phyloP scores from a whole-genome alignment of 2,329 filamentous ascomycete species.

The Neofusicoccum kwambonambiense region DNA sequence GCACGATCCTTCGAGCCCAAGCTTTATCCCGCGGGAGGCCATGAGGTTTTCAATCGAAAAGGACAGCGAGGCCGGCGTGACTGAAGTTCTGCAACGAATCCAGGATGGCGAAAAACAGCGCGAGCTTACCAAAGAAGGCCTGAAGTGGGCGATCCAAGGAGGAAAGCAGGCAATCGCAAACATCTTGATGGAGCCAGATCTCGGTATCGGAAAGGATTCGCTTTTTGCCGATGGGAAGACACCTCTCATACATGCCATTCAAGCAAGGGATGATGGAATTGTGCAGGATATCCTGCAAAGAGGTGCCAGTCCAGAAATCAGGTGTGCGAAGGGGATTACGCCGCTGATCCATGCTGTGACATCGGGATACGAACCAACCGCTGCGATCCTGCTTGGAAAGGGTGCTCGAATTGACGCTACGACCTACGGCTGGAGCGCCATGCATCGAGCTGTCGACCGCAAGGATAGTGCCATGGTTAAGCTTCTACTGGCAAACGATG shows the following conservation, averaged over 20 bases:
- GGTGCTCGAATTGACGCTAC: constrained; percentile 4
- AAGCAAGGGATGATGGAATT: constrained; percentile 8
- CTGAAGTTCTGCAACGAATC: background rate
- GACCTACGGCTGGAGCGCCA: background rate
- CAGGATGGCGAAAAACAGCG: constrained; percentile 2
- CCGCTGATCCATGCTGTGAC: constrained; percentile 9
- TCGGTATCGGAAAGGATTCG: constrained; percentile 11
- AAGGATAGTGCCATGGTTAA: background rate
- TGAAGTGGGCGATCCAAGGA: constrained; percentile 3
- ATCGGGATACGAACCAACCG: background rate
- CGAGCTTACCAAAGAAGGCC: constrained; percentile 3
- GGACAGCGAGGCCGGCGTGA: constrained; percentile 6
- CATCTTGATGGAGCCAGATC: background rate
- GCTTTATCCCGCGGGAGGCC: background rate
- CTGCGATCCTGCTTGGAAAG: constrained; percentile 3
- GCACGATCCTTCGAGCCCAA: background rate
- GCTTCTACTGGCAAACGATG: constrained; percentile 8
- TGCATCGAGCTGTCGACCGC: constrained; percentile 6
- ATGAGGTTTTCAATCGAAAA: background rate
- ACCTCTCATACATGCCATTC: constrained; percentile 3
- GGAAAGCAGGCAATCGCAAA: background rate
- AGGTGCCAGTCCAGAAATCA: constrained; percentile 2
- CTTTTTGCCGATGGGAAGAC: constrained; percentile 2
- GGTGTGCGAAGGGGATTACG: constrained; percentile 7
- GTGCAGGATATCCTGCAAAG: constrained; percentile 10